Percentiles rank a stretch among this genome's conserved stretches.
Evolutionary conservation across 495 filamentous ascomycete genomes (phyloP).

Genomic region (Annulohypoxylon nitens): DNA sequence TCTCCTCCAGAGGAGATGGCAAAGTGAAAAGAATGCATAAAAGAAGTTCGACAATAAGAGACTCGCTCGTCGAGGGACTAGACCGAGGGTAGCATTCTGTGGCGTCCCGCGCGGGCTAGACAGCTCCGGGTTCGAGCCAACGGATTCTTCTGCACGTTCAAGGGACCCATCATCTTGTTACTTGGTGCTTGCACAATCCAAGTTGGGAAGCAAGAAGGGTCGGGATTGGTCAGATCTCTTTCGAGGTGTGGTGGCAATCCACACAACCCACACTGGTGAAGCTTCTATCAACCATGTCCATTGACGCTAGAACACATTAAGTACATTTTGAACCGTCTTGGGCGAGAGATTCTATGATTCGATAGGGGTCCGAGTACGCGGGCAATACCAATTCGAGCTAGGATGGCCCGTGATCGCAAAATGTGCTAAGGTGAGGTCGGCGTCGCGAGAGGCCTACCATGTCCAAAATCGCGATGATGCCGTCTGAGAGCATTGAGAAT

Average conservation of each 20-base stretch:
- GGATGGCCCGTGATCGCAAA: slow-evolving; percentile 28
- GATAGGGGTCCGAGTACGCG: slow-evolving; percentile 35
- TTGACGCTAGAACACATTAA: slow-evolving; percentile 29
- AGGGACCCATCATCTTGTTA: slow-evolving; percentile 36
- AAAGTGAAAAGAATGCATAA: slow-evolving; percentile 44
- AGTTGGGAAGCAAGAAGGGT: slow-evolving; percentile 19
- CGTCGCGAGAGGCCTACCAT: slow-evolving; percentile 5
- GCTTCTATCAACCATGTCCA: slow-evolving; percentile 37
- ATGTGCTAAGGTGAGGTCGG: slow-evolving; percentile 9
- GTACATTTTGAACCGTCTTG: slow-evolving; percentile 19
- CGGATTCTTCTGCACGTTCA: slow-evolving; percentile 40
- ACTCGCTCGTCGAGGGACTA: slow-evolving; percentile 37
- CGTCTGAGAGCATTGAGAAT: slow-evolving; percentile 47
- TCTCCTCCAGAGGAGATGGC: slow-evolving; percentile 51
- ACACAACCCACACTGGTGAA: slow-evolving; percentile 40
- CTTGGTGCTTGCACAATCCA: slow-evolving; percentile 32
- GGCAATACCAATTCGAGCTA: slow-evolving; percentile 39
- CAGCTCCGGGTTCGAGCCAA: slow-evolving; percentile 45
- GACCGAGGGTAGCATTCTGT: slow-evolving; percentile 38
- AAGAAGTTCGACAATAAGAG: slow-evolving; percentile 47
- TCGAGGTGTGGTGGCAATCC: slow-evolving; percentile 31
- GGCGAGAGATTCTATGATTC: slow-evolving; percentile 20
- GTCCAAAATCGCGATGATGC: slow-evolving; percentile 23
- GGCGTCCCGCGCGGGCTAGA: slow-evolving; percentile 46
- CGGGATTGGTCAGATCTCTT: slow-evolving; percentile 30